Evolutionary conservation across 306 rosid species (phyloP).

Genomic region (Vigna mungo): DNA sequence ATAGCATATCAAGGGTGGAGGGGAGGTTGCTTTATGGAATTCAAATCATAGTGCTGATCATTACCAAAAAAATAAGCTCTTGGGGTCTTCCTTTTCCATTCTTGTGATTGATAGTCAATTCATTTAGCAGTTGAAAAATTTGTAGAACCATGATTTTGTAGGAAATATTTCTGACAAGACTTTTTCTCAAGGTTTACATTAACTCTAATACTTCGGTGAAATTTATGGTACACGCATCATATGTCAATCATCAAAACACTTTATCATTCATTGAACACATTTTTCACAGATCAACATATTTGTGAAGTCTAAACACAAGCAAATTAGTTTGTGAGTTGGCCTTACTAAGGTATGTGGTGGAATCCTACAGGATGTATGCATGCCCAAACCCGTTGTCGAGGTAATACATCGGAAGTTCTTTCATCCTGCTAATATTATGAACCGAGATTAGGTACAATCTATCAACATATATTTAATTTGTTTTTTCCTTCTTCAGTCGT

Average conservation of each 20-base stretch:
- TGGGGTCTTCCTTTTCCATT: conserved; percentile 28
- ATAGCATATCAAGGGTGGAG: neutral
- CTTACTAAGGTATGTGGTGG: conserved; percentile 52
- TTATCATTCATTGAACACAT: neutral
- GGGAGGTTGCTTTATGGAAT: neutral
- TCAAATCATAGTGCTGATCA: neutral
- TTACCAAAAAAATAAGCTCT: neutral
- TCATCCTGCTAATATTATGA: conserved; percentile 54
- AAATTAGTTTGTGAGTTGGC: conserved; percentile 10
- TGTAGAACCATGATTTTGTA: neutral
- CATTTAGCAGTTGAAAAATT: neutral
- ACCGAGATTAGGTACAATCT: neutral
- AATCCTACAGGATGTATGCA: conserved; percentile 43
- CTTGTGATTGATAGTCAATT: neutral
- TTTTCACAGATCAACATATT: neutral
- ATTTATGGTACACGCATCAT: neutral
- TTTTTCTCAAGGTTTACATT: neutral
- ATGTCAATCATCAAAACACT: conserved; percentile 3
- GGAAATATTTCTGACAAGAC: neutral
- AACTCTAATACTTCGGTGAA: neutral
- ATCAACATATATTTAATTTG: conserved; percentile 3
- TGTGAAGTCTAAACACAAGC: neutral
- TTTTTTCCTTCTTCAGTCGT: neutral
- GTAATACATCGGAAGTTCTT: conserved; percentile 41
- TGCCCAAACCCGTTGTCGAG: conserved; percentile 39